Conservation (phyloP, 129 eudicot genomes). For the Arctium lappa region DNA sequence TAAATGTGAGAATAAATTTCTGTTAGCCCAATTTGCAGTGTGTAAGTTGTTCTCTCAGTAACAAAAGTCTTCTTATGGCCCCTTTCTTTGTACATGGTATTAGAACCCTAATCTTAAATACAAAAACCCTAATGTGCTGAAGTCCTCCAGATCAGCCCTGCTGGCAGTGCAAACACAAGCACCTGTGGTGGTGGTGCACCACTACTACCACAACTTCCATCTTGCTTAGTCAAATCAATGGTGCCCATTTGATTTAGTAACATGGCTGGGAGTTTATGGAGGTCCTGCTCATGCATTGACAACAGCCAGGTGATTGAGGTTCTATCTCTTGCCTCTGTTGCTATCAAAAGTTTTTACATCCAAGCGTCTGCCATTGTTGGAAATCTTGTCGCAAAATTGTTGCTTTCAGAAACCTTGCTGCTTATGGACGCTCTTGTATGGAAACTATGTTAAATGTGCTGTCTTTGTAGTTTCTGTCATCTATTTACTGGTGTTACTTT, state of each 20-base stretch:
- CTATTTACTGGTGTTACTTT: background rate
- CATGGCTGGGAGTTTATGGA: background rate
- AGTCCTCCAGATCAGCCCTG: background rate
- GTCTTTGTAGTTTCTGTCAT: background rate
- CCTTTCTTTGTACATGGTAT: background rate
- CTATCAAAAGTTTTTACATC: background rate
- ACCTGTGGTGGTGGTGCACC: background rate
- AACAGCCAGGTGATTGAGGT: background rate
- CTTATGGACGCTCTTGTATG: too few relatives aligned
- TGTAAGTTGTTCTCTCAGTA: background rate
- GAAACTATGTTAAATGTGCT: too few relatives aligned
- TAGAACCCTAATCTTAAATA: background rate
- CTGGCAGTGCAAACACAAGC: background rate
- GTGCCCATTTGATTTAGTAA: background rate
- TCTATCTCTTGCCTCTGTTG: background rate
- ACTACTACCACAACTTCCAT: background rate
- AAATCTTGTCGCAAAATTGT: background rate
- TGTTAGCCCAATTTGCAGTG: background rate
- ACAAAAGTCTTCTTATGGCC: background rate
- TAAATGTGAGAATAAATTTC: background rate
- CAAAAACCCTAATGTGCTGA: background rate
- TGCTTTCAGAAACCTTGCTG: background rate
- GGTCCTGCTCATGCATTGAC: background rate
- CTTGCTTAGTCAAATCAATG: background rate
- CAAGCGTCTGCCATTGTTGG: background rate